These are phyloP conservation scores for Aphanomyces euteiches DNA, from an alignment of 352 stramenopile genomes.

Conservation along the genomic window DNA sequence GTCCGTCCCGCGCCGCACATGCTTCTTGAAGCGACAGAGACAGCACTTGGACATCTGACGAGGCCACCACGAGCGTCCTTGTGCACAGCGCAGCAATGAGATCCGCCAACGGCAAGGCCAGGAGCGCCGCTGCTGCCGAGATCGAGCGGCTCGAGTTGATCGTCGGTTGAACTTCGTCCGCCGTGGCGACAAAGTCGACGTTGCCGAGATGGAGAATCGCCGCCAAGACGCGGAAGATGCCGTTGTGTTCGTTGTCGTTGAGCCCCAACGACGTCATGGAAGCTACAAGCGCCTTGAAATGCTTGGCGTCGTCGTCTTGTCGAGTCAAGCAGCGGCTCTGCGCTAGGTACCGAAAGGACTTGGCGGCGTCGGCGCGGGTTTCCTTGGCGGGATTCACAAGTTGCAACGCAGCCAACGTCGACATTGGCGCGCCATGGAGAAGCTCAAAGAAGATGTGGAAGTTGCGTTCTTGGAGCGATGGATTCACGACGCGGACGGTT, in stretches of 20 bases:
- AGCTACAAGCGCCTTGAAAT: conserved; percentile 74
- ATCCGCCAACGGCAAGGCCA: conserved; percentile 65
- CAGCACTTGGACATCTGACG: conserved; percentile 75
- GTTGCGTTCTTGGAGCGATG: conserved; percentile 76
- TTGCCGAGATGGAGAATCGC: conserved; percentile 89
- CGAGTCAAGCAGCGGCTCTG: conserved; percentile 83
- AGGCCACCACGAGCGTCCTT: conserved; percentile 72
- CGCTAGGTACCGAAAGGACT: conserved; percentile 76
- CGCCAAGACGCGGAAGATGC: conserved; percentile 78
- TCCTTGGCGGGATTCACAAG: conserved; percentile 42
- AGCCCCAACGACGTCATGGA: conserved; percentile 85
- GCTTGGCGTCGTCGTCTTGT: conserved; percentile 63
- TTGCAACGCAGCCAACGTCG: conserved; percentile 53
- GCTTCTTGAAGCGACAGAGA: conserved; percentile 78
- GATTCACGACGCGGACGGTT: conserved; percentile 88
- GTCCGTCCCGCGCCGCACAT: conserved; percentile 74
- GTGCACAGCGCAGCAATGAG: conserved; percentile 72
- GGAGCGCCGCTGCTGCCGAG: conserved; percentile 60
- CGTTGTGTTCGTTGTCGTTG: conserved; percentile 58
- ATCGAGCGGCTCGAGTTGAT: conserved; percentile 65
- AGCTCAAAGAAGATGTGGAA: conserved; percentile 89
- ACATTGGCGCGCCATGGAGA: conserved; percentile 50
- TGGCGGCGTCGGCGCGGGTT: conserved; percentile 38
- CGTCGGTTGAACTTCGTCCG: conserved; percentile 35
- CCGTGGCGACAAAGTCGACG: conserved; percentile 79